Conservation (phyloP, 73 alveolate genomes). For the Stentor roeselii region DNA sequence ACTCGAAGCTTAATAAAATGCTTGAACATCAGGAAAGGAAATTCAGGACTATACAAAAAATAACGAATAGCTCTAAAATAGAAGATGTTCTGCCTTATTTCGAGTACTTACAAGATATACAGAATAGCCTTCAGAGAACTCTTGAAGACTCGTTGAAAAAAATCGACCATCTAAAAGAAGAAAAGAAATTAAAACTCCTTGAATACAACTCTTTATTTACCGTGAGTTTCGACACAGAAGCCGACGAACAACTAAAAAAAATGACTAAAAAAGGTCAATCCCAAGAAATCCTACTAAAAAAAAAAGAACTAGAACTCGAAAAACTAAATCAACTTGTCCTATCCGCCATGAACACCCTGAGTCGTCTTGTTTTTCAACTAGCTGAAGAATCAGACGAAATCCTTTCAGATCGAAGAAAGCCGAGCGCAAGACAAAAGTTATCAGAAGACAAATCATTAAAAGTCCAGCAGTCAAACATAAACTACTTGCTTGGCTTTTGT, state of each 20-base stretch:
- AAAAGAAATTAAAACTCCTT: neutral
- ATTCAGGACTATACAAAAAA: conserved; percentile 8
- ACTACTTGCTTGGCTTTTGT: neutral
- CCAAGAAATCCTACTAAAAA: neutral
- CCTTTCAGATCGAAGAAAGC: no score
- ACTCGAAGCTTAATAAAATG: neutral
- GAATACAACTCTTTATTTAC: neutral
- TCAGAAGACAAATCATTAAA: neutral
- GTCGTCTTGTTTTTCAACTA: conserved; percentile 20
- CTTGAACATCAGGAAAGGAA: neutral
- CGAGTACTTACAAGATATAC: neutral
- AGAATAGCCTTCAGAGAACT: neutral
- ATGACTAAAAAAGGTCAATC: neutral
- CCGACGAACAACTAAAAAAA: neutral
- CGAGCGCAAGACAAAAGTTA: no score
- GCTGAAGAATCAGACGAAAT: no score
- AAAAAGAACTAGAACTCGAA: neutral
- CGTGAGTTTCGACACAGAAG: neutral
- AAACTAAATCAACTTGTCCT: neutral
- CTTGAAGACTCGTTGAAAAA: neutral
- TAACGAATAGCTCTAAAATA: conserved; percentile 5
- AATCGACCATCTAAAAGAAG: neutral
- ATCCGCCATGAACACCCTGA: neutral
- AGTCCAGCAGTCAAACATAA: neutral
- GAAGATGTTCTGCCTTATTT: conserved; percentile 23